Percentiles rank a stretch among this genome's conserved stretches.
phyloP scores from a whole-genome alignment of 805 yeast genomes.

The Wickerhamiella kurtzmanii region DNA sequence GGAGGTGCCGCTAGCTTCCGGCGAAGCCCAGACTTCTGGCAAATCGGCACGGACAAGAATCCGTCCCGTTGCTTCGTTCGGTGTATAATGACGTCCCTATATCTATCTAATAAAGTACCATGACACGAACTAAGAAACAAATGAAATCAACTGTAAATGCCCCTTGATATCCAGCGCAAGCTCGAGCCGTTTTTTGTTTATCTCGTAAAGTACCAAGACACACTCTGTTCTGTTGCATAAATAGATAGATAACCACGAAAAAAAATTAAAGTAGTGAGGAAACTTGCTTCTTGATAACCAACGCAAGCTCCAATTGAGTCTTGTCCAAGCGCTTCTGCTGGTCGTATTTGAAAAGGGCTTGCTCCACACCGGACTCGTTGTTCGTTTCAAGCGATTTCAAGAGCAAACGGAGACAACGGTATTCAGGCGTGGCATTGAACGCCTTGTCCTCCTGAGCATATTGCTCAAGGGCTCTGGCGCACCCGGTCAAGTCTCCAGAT shows the following conservation, averaged over 20 bases:
- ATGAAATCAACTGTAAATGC: too few species aligned
- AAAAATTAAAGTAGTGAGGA: background rate
- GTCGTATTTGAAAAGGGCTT: constrained; percentile 15
- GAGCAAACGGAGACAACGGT: constrained; percentile 8
- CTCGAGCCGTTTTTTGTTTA: too few species aligned
- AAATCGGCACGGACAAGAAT: background rate
- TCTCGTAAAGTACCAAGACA: too few species aligned
- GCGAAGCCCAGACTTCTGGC: too few species aligned
- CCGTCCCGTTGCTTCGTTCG: constrained; percentile 2
- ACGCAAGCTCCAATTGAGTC: constrained; percentile 12
- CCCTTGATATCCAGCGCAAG: too few species aligned
- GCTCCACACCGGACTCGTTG: constrained; percentile 14
- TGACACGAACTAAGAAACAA: background rate
- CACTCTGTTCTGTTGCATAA: too few species aligned
- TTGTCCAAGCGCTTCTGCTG: constrained; percentile 12
- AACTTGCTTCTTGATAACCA: constrained; percentile 8
- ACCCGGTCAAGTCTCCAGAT: constrained; percentile 8
- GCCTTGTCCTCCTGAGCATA: constrained; percentile 10
- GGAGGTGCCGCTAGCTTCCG: background rate
- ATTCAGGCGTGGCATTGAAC: constrained; percentile 11
- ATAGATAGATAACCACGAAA: too few species aligned
- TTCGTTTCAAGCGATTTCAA: constrained; percentile 7
- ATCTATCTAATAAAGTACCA: background rate
- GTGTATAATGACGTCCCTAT: background rate
- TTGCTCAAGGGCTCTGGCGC: constrained; percentile 4